Evolutionary conservation across 768 basidiomycete species (phyloP), one percentile per base, ranked within the genome.

Genomic region (Suillus weaverae): DNA sequence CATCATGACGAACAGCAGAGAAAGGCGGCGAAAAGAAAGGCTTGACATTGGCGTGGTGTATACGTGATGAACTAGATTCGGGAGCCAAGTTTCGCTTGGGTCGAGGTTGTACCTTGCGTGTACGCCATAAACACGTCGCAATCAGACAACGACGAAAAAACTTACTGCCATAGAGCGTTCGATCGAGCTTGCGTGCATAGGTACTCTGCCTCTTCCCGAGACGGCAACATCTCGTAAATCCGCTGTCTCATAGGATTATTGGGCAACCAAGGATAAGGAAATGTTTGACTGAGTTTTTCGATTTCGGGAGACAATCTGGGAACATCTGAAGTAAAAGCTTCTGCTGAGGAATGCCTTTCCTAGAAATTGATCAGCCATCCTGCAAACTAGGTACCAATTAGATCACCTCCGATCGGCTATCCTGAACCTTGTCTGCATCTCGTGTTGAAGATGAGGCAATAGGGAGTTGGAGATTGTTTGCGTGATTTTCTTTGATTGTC

Each of bases 141-240:
- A 39, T 59, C 46, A 11, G 39, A 57, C 62, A 53, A 51, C 54
- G 55, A 65, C 54, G 50, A 69, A 44, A 55, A 56, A 55, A 82
- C 88, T 69, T 74, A 89, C 88, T 89, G 89, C 89, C 89, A 90
- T 68, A 89, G 80, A 60, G 88, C 89, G 66, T 90, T 89, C 68
- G 79, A 80, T 62, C 85, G 83, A 44, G 88, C 88, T 75, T 86
- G 84, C 64, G 85, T 81, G 72, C 88, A 89, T 20, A 89, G 81
- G 33, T 80, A 79, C 61, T 83, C 79, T 1, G 89, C 89, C 66
- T 88, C 86, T 62, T 80, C 76, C 61, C 81, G 81, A 22, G 85
- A 79, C 44, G 89, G 89, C 41, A 91, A 81, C 70, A 86, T 81
- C 71, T 83, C 84, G 59, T 87, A 80, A 68, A 91, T 89, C 43